A percentile compares a stretch with the other conserved stretches of the same genome.
These are phyloP conservation scores for Crassisporium funariophilum DNA, from an alignment of 768 basidiomycete genomes.

Conservation along the genomic window DNA sequence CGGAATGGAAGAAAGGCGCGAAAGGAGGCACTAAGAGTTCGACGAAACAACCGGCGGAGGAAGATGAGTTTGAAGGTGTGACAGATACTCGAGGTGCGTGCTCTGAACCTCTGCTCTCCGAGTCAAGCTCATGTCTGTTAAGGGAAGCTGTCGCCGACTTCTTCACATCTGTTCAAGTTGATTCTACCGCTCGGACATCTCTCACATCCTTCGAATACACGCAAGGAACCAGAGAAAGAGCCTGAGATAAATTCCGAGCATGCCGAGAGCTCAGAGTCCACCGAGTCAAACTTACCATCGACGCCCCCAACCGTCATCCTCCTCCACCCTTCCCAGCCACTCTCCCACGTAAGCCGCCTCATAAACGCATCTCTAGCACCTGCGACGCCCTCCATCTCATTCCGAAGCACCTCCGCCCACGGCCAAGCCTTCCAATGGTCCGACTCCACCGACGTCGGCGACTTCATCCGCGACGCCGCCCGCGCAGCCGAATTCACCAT, in stretches of 20 bases:
- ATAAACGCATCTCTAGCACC: conserved; percentile 49
- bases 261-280: conserved; percentile 1
- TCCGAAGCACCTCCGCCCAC: conserved; percentile 39
- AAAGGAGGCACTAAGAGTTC: conserved; percentile 7
- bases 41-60: conserved; percentile 8
- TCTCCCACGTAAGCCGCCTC: conserved; percentile 62
- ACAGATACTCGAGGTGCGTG: conserved; percentile 37
- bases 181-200: conserved; percentile 51
- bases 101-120: not conserved
- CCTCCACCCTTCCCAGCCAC: conserved; percentile 68
- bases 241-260: conserved; percentile 4
- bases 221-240: conserved; percentile 6
- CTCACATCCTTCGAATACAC: conserved; percentile 16
- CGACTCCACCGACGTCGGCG: conserved; percentile 63
- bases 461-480: conserved; percentile 67
- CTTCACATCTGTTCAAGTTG: conserved; percentile 67
- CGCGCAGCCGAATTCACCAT: conserved; percentile 56
- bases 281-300: too few species aligned
- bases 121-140: conserved; percentile 23
- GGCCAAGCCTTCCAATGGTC: conserved; percentile 55
- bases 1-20: conserved; percentile 33
- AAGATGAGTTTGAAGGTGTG: conserved; percentile 30
- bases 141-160: conserved; percentile 65
- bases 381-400: conserved; percentile 41
- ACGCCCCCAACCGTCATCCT: conserved; percentile 55